These are phyloP conservation scores for Didymella segeticola DNA, from an alignment of 2,329 filamentous ascomycete genomes.

Conservation along the genomic window DNA sequence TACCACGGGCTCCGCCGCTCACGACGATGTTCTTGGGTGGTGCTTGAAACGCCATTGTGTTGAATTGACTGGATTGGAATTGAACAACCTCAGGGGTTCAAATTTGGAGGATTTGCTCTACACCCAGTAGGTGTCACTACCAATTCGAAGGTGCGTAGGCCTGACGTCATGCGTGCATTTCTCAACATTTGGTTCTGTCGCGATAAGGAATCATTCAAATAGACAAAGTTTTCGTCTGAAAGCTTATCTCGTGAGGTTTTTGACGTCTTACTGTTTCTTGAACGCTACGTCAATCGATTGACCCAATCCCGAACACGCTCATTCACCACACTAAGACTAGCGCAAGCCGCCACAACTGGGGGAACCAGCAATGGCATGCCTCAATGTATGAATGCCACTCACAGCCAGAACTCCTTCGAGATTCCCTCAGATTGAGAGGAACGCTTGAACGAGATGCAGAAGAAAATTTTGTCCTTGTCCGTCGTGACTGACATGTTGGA, in stretches of 20 bases:
- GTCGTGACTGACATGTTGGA: too few species aligned
- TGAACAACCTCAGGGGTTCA: neutral
- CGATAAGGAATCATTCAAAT: neutral
- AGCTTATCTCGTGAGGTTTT: neutral
- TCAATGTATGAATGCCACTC: too few species aligned
- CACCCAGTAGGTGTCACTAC: too few species aligned
- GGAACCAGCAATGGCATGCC: too few species aligned
- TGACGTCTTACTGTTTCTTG: neutral
- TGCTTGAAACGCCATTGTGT: constrained; percentile 8
- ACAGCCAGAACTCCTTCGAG: too few species aligned
- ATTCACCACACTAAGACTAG: constrained; percentile 7
- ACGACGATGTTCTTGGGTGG: constrained; percentile 47
- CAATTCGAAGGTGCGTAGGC: constrained; percentile 23
- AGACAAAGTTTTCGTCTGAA: neutral
- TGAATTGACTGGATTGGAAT: neutral
- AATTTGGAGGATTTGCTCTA: neutral
- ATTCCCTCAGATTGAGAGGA: too few species aligned
- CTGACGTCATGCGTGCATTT: constrained; percentile 36
- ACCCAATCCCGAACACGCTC: neutral
- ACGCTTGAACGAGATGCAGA: too few species aligned
- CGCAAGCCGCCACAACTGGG: too few species aligned
- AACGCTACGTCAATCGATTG: neutral
- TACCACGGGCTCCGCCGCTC: constrained; percentile 56
- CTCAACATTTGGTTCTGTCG: neutral
- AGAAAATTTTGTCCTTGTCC: too few species aligned